Percentiles rank a stretch among this genome's conserved stretches.
Conservation (phyloP, 768 basidiomycete species). For the Fomitopsis serialis region DNA sequence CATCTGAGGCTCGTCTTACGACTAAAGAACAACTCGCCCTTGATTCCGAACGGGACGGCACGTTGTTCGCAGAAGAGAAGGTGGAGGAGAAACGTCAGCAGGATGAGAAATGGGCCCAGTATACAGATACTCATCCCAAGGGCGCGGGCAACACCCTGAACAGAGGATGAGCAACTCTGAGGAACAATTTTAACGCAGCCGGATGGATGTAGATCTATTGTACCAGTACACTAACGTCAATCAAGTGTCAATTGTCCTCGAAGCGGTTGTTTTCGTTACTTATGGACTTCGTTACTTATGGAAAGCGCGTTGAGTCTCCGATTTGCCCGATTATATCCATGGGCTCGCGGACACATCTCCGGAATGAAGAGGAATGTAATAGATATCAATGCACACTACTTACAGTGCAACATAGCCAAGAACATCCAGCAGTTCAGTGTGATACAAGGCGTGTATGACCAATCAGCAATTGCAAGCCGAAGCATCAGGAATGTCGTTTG, state of each 20-base stretch:
- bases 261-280: no score
- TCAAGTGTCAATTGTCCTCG: no score
- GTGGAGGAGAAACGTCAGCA: slow-evolving; percentile 74
- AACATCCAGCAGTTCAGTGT: not conserved
- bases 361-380: no score
- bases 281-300: no score
- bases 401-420: not conserved
- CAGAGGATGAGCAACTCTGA: slow-evolving; percentile 50
- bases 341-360: no score
- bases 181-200: no score
- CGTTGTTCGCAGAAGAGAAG: slow-evolving; percentile 57
- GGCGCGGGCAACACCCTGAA: slow-evolving; percentile 99
- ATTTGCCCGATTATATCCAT: no score
- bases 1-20: slow-evolving; percentile 61
- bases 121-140: slow-evolving; percentile 76
- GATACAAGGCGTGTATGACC: slow-evolving; percentile 18
- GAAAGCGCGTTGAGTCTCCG: no score
- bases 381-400: no score
- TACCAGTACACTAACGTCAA: no score
- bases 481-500: slow-evolving; percentile 75
- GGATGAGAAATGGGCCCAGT: slow-evolving; percentile 90
- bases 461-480: slow-evolving; percentile 78
- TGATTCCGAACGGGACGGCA: slow-evolving; percentile 84
- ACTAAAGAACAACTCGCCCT: slow-evolving; percentile 72
- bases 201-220: no score